Evolutionary conservation across 225 moss, liverwort and hornwort genomes (phyloP).

Genomic region (Physcomitrium patens): DNA sequence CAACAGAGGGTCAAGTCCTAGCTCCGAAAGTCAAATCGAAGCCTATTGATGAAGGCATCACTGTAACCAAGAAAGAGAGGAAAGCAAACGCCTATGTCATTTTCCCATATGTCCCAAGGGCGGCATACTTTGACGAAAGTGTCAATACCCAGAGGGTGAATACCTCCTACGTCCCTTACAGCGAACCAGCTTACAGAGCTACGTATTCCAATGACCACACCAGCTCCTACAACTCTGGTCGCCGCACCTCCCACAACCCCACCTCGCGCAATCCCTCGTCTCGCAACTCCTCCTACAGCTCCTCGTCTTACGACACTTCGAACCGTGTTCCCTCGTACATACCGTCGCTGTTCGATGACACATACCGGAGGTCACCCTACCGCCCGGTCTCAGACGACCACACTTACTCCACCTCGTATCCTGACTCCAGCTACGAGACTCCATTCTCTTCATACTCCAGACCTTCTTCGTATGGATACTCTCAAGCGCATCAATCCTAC

Average conservation of each 20-base stretch:
- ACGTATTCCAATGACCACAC: constrained; percentile 16
- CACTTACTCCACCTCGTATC: constrained; percentile 14
- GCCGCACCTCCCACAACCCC: background rate
- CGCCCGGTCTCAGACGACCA: constrained; percentile 22
- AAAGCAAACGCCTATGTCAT: constrained; percentile 25
- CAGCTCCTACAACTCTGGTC: background rate
- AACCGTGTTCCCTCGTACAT: constrained; percentile 26
- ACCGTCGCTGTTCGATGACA: constrained; percentile 35
- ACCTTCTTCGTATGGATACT: background rate
- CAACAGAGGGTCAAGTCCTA: background rate
- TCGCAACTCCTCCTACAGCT: constrained; percentile 11
- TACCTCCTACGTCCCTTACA: constrained; percentile 29
- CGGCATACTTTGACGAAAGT: constrained; percentile 29
- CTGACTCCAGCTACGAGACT: constrained; percentile 10
- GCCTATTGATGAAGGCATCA: constrained; percentile 27
- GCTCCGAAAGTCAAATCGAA: background rate
- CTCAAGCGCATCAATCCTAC: background rate
- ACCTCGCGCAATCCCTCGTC: background rate
- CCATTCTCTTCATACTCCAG: constrained; percentile 20
- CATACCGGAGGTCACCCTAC: background rate
- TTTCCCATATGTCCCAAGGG: constrained; percentile 31
- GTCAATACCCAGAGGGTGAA: constrained; percentile 13
- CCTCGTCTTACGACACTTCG: background rate
- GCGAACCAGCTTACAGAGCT: constrained; percentile 30
- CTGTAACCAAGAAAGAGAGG: constrained; percentile 24